A percentile compares a stretch with the other conserved stretches of the same genome.
phyloP scores from a whole-genome alignment of 345 rosid species.

The Hypericum perforatum region DNA sequence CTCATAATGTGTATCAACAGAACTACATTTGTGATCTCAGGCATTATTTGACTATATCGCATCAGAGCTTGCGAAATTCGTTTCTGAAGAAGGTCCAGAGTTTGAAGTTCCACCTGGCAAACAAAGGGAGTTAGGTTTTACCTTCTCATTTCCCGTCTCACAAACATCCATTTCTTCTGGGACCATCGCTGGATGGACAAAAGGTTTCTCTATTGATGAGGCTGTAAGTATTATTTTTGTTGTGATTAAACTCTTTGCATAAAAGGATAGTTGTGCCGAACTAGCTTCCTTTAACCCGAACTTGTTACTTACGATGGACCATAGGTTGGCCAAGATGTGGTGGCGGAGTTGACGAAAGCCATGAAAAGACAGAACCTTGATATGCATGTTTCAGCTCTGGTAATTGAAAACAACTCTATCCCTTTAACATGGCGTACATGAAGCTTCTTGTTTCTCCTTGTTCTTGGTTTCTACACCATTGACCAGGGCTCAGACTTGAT shows the following conservation, averaged over 20 bases:
- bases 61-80: constrained; percentile 35
- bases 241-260: not conserved
- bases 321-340: constrained; percentile 1
- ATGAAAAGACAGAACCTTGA: not conserved
- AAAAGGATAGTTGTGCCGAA: not conserved
- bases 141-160: constrained; percentile 31
- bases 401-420: not conserved
- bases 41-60: constrained; percentile 40
- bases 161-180: constrained; percentile 25
- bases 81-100: constrained; percentile 18
- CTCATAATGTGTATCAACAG: not conserved
- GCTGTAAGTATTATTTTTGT: constrained; percentile 12
- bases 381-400: not conserved
- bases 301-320: not conserved
- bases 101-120: constrained; percentile 10
- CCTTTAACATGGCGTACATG: not conserved
- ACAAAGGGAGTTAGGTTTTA: constrained; percentile 33
- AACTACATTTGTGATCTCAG: constrained; percentile 12
- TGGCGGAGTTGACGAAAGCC: not conserved
- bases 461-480: not conserved
- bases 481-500: too few species aligned
- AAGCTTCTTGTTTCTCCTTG: constrained; percentile 9
- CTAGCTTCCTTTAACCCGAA: not conserved
- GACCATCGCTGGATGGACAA: constrained; percentile 28
- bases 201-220: constrained; percentile 30